These are phyloP conservation scores for Pleurotus citrinopileatus DNA, from an alignment of 768 basidiomycete genomes.

Conservation along the genomic window DNA sequence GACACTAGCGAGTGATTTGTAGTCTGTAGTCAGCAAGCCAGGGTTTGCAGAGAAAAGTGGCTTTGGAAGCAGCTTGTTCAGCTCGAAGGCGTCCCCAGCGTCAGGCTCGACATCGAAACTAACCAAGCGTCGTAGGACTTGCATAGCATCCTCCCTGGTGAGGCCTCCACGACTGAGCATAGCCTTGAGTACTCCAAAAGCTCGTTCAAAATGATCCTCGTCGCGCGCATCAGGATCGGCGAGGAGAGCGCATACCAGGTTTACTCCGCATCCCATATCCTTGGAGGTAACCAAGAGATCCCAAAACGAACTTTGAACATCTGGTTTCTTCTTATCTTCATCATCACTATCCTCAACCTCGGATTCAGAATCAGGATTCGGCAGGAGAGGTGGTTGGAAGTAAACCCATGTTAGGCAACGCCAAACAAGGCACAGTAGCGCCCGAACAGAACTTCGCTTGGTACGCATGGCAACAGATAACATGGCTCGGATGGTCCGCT, in stretches of 20 bases:
- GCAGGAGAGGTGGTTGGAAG: slow-evolving; percentile 47
- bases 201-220: slow-evolving; percentile 37
- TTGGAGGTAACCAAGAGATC: slow-evolving; percentile 40
- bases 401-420: slow-evolving; percentile 64
- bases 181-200: slow-evolving; percentile 44
- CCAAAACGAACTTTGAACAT: slow-evolving; percentile 34
- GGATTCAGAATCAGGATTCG: slow-evolving; percentile 26
- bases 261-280: slow-evolving; percentile 58
- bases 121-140: slow-evolving; percentile 41
- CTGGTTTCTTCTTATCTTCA: slow-evolving; percentile 22
- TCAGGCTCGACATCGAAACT: slow-evolving; percentile 24
- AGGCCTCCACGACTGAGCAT: slow-evolving; percentile 58
- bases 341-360: slow-evolving; percentile 22
- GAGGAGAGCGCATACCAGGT: slow-evolving; percentile 54
- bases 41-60: slow-evolving; percentile 56
- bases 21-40: slow-evolving; percentile 54
- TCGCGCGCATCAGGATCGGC: slow-evolving; percentile 32
- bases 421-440: slow-evolving; percentile 63
- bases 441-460: slow-evolving; percentile 62
- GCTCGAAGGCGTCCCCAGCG: slow-evolving; percentile 38
- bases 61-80: slow-evolving; percentile 45
- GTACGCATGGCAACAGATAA: slow-evolving; percentile 57
- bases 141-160: slow-evolving; percentile 53
- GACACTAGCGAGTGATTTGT: slow-evolving; percentile 37
- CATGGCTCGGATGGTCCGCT: slow-evolving; percentile 45